Percentiles rank a stretch among this genome's conserved stretches.
phyloP scores from a whole-genome alignment of 164 flowering plant species.

The Sextonia rubra region DNA sequence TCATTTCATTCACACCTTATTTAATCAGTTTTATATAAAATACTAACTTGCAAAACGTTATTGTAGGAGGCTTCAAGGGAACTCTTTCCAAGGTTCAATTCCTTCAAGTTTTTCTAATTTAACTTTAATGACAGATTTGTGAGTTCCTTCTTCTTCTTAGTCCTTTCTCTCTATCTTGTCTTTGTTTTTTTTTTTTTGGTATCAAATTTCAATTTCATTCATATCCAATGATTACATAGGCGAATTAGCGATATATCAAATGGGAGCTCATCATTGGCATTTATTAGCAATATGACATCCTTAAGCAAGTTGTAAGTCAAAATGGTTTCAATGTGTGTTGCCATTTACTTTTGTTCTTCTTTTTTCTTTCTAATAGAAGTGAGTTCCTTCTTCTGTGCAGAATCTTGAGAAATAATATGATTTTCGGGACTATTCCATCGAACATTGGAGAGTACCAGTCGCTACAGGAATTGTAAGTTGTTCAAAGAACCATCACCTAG shows the following conservation, averaged over 20 bases:
- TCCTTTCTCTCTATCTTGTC: background rate
- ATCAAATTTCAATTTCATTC: background rate
- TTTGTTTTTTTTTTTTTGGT: too few relatives aligned
- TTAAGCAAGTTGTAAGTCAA: conserved; percentile 29
- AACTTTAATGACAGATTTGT: conserved; percentile 53
- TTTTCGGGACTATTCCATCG: conserved; percentile 33
- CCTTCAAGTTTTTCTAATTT: conserved; percentile 56
- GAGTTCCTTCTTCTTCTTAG: conserved; percentile 22
- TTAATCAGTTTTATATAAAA: background rate
- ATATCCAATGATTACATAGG: conserved; percentile 29
- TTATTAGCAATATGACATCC: conserved; percentile 29
- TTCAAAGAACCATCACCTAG: background rate
- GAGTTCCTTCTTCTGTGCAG: conserved; percentile 1
- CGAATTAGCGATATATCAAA: conserved; percentile 62
- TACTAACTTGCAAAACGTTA: background rate
- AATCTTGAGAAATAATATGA: conserved; percentile 24
- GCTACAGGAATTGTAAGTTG: conserved; percentile 30
- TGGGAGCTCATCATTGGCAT: conserved; percentile 46
- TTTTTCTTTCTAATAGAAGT: background rate
- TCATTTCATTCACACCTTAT: background rate
- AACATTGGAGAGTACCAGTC: conserved; percentile 20
- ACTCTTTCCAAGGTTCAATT: conserved; percentile 67
- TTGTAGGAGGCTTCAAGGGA: conserved; percentile 69
- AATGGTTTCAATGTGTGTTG: background rate
- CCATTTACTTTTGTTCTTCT: background rate